Evolutionary conservation across 2,329 filamentous ascomycete genomes (phyloP), one percentile per base, ranked within the genome.

Genomic region (Ceratocystis alfenasii): DNA sequence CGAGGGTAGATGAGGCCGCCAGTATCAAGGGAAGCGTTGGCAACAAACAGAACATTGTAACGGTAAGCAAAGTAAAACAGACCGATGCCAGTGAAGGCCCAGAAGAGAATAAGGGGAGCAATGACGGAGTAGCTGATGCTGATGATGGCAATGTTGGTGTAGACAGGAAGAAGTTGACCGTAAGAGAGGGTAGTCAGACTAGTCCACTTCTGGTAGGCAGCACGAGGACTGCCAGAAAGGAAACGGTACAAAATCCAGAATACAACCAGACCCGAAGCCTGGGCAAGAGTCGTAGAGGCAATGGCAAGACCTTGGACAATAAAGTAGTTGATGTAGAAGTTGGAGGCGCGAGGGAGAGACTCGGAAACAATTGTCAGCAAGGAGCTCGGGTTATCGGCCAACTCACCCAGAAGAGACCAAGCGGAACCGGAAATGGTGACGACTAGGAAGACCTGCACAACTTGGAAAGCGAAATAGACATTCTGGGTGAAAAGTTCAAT

Each of bases 321-420:
- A 70, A 96, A 92, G 76, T 95, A 96, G 15, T 76, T 90, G 22
- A 97, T 87, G 75, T 96, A 99, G 73, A 97, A 95, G 76, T 95
- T 97, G 68, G 91, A 92, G 0, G 90, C 86, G 66, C 83, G 86
- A 20, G 94, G 94, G 5, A 99, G 79, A 67, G 89, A 87, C 17
- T 79, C 72, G 0, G 91, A 87, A 3, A 96, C 80, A 48, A 95
- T 76, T 0, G 74, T 76, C 0, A 90, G 84, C 5, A 85, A 82
- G 0, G 76, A 76, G 1, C 77, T 74, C 0, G 91, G 90, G 3
- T 90, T 71, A 0, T 84, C 48, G 22, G 83, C 79, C 64, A 95
- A 86, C 55, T 85, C 71, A 15, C 81, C 76, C 12, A 85, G 81
- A 0, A 89, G 84, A 5, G 86, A 82, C 2, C 90, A 84, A 8